Conservation (phyloP, 2,329 filamentous ascomycete species). For the Paecilomyces sp. region DNA sequence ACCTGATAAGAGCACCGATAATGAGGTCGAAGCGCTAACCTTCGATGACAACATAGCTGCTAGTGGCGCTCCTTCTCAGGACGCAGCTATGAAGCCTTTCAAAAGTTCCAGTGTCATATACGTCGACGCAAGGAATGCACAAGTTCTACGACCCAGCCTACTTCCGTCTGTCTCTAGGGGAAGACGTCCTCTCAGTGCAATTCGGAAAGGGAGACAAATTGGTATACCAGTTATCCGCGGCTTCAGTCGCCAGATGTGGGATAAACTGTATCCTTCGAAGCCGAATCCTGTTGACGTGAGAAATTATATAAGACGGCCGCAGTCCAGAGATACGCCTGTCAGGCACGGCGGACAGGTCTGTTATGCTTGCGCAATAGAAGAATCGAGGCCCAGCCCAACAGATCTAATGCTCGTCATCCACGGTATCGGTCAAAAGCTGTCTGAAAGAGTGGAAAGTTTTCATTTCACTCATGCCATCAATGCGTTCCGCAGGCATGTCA, state of each 20-base stretch:
- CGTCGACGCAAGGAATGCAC: constrained; percentile 67
- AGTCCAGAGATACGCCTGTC: constrained; percentile 20
- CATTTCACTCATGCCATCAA: constrained; percentile 97
- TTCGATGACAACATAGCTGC: constrained; percentile 35
- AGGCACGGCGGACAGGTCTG: constrained; percentile 26
- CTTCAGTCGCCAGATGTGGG: constrained; percentile 73
- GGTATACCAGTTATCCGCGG: constrained; percentile 85
- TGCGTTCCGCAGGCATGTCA: constrained; percentile 75
- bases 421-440: constrained; percentile 93
- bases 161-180: constrained; percentile 81
- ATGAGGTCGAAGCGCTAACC: constrained; percentile 5
- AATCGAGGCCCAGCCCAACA: constrained; percentile 62
- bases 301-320: constrained; percentile 34
- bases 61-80: constrained; percentile 32
- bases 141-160: constrained; percentile 77
- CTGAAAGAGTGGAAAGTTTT: constrained; percentile 88
- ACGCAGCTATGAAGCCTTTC: constrained; percentile 52
- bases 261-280: constrained; percentile 57
- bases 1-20: constrained; percentile 4
- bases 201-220: constrained; percentile 73
- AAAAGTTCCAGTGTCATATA: constrained; percentile 79
- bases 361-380: constrained; percentile 56
- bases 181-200: constrained; percentile 71
- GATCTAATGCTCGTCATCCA: constrained; percentile 89
- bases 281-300: constrained; percentile 33